Evolutionary conservation across 2,329 filamentous ascomycete species (phyloP).

Genomic region (Bipolaris cookei): DNA sequence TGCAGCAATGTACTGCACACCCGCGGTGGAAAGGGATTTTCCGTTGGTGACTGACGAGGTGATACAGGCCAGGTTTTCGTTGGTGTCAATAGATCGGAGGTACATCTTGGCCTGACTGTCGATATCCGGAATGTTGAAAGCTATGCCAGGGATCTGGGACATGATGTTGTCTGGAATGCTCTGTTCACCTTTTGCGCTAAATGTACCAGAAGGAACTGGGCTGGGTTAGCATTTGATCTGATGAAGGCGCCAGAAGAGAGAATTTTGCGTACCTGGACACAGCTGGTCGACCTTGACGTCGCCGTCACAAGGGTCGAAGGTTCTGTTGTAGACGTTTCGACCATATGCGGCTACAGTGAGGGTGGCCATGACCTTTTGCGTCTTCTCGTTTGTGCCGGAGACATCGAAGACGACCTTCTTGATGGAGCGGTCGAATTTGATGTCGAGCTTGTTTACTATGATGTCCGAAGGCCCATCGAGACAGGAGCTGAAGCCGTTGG

Average conservation of each 20-base stretch:
- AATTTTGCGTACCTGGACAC: constrained; percentile 71
- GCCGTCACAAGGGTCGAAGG: constrained; percentile 81
- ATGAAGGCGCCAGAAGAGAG: background rate
- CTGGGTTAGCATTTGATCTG: constrained; percentile 25
- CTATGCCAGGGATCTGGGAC: constrained; percentile 80
- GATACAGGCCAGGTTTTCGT: constrained; percentile 77
- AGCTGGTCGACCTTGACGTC: constrained; percentile 72
- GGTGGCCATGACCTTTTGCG: constrained; percentile 80
- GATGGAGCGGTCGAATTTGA: constrained; percentile 77
- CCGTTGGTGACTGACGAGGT: constrained; percentile 83
- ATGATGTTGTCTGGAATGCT: constrained; percentile 74
- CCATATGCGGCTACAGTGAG: constrained; percentile 86
- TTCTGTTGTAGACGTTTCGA: constrained; percentile 75
- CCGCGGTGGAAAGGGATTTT: constrained; percentile 76
- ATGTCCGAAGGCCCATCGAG: constrained; percentile 63
- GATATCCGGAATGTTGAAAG: constrained; percentile 89
- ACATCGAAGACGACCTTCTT: constrained; percentile 82
- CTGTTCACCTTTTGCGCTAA: constrained; percentile 74
- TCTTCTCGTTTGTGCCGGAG: constrained; percentile 72
- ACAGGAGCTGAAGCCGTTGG: constrained; percentile 80
- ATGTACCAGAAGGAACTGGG: constrained; percentile 74
- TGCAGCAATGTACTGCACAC: constrained; percentile 82
- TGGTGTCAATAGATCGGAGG: constrained; percentile 67
- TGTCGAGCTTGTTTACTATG: constrained; percentile 74
- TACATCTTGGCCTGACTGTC: constrained; percentile 82